Conservation (phyloP, 2,329 filamentous ascomycete genomes). For the Clarireedia hainanense region DNA sequence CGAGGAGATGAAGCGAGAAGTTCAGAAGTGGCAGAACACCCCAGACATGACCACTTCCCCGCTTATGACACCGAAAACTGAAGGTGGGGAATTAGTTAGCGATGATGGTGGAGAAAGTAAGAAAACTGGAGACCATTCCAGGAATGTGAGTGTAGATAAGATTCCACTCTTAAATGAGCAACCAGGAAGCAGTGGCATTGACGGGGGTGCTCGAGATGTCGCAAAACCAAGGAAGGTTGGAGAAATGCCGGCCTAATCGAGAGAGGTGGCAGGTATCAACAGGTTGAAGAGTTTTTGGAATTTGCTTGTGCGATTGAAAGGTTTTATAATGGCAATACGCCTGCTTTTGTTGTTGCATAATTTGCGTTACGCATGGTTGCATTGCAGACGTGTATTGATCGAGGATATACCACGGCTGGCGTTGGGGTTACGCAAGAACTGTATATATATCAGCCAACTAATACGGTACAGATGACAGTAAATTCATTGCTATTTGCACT, state of each 20-base stretch:
- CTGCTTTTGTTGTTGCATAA: not conserved
- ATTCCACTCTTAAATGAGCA: constrained; percentile 51
- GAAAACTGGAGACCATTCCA: constrained; percentile 6
- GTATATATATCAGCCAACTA: no score
- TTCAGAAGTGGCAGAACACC: constrained; percentile 74
- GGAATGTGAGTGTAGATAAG: constrained; percentile 36
- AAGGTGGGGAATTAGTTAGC: constrained; percentile 12
- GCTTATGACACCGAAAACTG: constrained; percentile 31
- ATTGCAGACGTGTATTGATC: no score
- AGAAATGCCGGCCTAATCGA: constrained; percentile 23
- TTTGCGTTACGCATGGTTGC: no score
- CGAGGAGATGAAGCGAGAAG: constrained; percentile 79
- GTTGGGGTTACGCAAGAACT: no score
- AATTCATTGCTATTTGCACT: not conserved
- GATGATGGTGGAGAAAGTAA: not conserved
- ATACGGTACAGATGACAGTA: not conserved
- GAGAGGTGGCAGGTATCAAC: no score
- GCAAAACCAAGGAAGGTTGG: constrained; percentile 40
- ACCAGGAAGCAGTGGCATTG: constrained; percentile 35
- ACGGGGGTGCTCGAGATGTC: constrained; percentile 38
- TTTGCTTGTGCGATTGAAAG: not conserved
- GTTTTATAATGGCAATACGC: not conserved
- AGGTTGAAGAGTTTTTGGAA: no score
- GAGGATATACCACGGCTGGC: no score
- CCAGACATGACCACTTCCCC: constrained; percentile 40